Evolutionary conservation across 768 basidiomycete genomes (phyloP), one percentile per base, ranked within the genome.

Genomic region (Pleurotus eryngii): DNA sequence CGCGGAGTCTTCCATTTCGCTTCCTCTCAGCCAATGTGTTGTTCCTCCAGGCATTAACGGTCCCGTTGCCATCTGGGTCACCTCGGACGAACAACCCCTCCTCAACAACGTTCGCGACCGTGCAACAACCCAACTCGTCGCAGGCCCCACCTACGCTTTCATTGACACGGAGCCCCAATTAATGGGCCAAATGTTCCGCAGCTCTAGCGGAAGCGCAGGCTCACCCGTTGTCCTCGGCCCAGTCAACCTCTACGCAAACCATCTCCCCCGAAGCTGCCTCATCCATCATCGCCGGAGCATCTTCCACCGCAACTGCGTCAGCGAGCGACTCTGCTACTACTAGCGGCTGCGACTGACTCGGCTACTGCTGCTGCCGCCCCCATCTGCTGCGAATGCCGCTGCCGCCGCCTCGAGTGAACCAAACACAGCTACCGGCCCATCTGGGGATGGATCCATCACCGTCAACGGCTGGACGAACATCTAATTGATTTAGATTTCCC

Each of bases 31-130:
- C 59, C 61, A 80, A 59, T 92, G 90, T 63, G 68, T 79, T 57
- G 83, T 92, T 11, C 92, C 91, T 38, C 37, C 59, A 0, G 81
- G 81, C 55, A 74, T 92, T 68, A 83, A 88, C 68, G 91, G 92
- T 43, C 86, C 87, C 60, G 85, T 92, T 63, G 85, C 81, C 22
- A 69, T 92, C 67, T 92, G 74, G 71, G 71, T 92, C 74, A 90
- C 87, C 30, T 77, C 77, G 17, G 80, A 84, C 65, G 68, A 67
- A 55, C 81, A 85, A 60, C 86, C 90, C 1, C 73, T 93, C 27
- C 62, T 80, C 68, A 84, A 82, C 73, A 79, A 86, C 70, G 80
- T 84, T 60, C 66, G 72, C 18, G 78, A 85, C 65, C 84, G 85
- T 58, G 79, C 77, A 47, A 74, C 73, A 54, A 72, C 70, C 61